Evolutionary conservation across 768 basidiomycete genomes (phyloP).

Genomic region (Lanmaoa rubissima): DNA sequence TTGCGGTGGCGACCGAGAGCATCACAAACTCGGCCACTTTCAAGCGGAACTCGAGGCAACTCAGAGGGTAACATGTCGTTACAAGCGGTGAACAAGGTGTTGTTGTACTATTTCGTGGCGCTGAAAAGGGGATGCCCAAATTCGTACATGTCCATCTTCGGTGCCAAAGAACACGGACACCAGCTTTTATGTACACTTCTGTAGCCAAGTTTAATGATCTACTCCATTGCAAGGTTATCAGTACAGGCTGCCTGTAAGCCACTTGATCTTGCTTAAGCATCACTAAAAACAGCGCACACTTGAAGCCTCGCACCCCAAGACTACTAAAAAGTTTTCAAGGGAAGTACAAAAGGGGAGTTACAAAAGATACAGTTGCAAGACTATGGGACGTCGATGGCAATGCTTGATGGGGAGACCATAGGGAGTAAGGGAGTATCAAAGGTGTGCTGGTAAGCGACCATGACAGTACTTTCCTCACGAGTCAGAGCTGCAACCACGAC

Average conservation of each 20-base stretch:
- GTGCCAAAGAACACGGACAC: constrained; percentile 5
- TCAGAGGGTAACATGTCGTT: constrained; percentile 2
- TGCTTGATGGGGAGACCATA: neutral
- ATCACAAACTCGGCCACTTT: neutral
- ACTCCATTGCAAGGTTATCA: neutral
- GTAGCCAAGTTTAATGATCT: neutral
- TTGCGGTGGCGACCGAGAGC: constrained; percentile 23
- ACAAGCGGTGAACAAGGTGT: constrained; percentile 19
- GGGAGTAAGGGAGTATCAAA: neutral
- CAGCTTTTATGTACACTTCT: neutral
- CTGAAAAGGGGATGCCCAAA: neutral
- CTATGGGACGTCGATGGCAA: neutral
- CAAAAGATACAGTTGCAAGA: neutral
- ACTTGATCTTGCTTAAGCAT: neutral
- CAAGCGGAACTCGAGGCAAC: neutral
- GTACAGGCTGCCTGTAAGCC: neutral
- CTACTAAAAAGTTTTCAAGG: neutral
- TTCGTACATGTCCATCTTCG: neutral
- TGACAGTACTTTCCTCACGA: constrained; percentile 42
- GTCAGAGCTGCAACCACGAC: constrained; percentile 89
- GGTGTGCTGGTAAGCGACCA: neutral
- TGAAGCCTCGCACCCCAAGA: neutral
- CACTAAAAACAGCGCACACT: neutral
- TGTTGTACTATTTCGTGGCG: constrained; percentile 20
- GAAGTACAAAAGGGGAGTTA: no score